These are phyloP conservation scores for Acanthamoeba castellanii DNA, from an alignment of 208 protist genomes.

Conservation along the genomic window DNA sequence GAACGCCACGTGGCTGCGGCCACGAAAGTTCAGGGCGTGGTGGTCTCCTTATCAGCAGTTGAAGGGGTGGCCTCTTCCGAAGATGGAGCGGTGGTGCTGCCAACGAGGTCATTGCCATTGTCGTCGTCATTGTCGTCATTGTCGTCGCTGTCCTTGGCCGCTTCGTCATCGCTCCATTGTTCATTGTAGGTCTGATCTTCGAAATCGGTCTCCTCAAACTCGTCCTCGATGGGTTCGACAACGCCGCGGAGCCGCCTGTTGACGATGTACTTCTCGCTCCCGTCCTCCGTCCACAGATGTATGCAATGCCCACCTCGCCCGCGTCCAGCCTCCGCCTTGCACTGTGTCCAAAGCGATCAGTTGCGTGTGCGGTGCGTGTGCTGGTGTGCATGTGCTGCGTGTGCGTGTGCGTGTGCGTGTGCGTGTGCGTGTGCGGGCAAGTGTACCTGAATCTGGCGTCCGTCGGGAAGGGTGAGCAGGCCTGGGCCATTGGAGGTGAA, in stretches of 20 bases:
- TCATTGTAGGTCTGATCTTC: not conserved
- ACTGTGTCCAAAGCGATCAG: not conserved
- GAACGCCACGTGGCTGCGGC: no score
- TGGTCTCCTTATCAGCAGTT: no score
- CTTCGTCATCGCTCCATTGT: not conserved
- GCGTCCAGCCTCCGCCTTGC: not conserved
- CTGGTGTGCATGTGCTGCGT: not conserved
- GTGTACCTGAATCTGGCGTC: no score
- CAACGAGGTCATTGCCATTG: no score
- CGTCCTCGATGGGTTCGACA: not conserved
- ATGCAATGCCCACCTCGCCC: not conserved
- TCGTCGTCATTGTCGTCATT: not conserved
- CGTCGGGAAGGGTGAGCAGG: not conserved
- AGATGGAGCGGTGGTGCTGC: no score
- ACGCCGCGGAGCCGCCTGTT: not conserved
- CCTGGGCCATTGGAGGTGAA: not conserved
- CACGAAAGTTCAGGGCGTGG: no score
- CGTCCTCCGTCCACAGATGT: constrained; percentile 3
- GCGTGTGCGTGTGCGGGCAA: no score
- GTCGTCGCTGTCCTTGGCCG: not conserved
- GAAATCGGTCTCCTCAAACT: not conserved
- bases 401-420: not conserved
- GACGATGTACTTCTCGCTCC: not conserved
- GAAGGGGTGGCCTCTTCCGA: no score
- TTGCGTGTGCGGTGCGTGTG: not conserved